phyloP scores from a whole-genome alignment of 257 asterid genomes.

The Thymus mandschuricus region DNA sequence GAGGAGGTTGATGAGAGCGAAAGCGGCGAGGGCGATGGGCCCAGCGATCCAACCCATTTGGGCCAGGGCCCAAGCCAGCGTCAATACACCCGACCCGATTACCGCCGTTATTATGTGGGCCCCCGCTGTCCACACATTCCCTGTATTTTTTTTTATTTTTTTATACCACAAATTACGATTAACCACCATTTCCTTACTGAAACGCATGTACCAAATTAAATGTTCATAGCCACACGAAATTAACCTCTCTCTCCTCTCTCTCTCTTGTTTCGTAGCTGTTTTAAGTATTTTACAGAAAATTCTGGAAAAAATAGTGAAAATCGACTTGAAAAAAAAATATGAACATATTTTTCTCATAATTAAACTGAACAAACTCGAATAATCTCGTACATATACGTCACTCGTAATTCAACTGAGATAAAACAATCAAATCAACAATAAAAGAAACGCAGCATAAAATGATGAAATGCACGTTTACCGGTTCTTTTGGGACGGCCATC shows the following conservation, averaged over 20 bases:
- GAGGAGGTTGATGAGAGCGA: conserved; percentile 60
- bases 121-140: conserved; percentile 54
- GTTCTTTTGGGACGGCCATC: conserved; percentile 54
- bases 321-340: neutral
- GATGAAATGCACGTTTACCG: conserved; percentile 23
- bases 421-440: neutral
- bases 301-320: too few species aligned
- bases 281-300: too few species aligned
- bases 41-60: conserved; percentile 85
- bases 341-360: neutral
- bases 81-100: conserved; percentile 78
- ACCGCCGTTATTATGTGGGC: conserved; percentile 79
- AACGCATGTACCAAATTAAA: too few species aligned
- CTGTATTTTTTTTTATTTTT: conserved; percentile 5
- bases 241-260: too few species aligned
- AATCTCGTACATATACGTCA: neutral
- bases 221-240: too few species aligned
- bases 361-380: neutral
- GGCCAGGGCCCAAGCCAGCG: conserved; percentile 81
- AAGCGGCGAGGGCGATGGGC: conserved; percentile 47
- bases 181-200: too few species aligned
- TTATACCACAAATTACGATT: neutral
- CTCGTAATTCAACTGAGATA: neutral
- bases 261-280: too few species aligned
- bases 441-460: neutral